These are phyloP conservation scores for Chlorella sp. DNA, from an alignment of 139 green algal species.

Conservation along the genomic window DNA sequence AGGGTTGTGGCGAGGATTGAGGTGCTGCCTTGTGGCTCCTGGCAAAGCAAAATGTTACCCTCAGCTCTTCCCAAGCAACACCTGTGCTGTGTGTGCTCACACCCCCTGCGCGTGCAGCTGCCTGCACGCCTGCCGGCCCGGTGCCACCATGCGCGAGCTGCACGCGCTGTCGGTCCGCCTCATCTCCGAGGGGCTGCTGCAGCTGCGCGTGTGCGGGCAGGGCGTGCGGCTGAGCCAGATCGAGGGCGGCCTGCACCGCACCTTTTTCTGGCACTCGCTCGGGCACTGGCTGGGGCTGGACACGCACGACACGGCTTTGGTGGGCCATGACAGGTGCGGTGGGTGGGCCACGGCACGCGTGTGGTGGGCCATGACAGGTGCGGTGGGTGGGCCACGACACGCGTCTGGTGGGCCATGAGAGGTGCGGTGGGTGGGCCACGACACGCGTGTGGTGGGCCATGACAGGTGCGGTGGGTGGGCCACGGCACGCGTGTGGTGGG, in stretches of 20 bases:
- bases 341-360: conserved; percentile 73
- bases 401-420: conserved; percentile 44
- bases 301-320: conserved; percentile 64
- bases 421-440: conserved; percentile 60
- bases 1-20: too few species aligned
- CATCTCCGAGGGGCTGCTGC: conserved; percentile 2
- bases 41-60: too few species aligned
- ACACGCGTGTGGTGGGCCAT: conserved; percentile 55
- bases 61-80: too few species aligned
- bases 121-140: conserved; percentile 40
- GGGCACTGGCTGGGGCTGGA: conserved; percentile 75
- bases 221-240: not conserved
- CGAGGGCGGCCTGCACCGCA: not conserved
- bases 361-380: conserved; percentile 46
- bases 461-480: conserved; percentile 30
- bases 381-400: conserved; percentile 81
- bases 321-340: conserved; percentile 45
- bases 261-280: conserved; percentile 72
- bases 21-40: too few species aligned
- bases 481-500: too few species aligned
- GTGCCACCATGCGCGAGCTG: conserved; percentile 45
- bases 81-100: too few species aligned
- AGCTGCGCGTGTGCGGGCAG: conserved; percentile 6
- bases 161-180: conserved; percentile 17
- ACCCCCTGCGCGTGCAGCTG: too few species aligned